Conservation (phyloP, 176 grass and related monocot genomes). For the Cenchrus fungigraminus region DNA sequence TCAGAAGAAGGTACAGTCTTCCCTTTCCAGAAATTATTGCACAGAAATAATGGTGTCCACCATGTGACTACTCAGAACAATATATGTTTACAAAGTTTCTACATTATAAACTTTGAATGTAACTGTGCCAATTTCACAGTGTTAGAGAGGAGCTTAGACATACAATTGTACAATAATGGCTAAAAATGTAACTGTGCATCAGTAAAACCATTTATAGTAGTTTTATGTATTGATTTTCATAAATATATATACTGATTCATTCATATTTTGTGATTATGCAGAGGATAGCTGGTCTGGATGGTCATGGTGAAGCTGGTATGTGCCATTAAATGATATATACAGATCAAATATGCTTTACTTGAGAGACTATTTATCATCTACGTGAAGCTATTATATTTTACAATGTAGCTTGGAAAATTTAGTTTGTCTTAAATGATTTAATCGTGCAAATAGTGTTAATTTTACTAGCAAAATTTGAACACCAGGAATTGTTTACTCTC, state of each 20-base stretch:
- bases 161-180: too few species aligned
- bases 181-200: too few species aligned
- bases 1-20: too few species aligned
- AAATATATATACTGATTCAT: not conserved
- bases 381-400: not conserved
- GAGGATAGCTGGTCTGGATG: not conserved
- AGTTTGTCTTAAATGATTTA: not conserved
- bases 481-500: too few species aligned
- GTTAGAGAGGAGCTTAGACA: too few species aligned
- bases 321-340: not conserved
- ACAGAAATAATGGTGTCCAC: not conserved
- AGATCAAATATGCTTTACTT: not conserved
- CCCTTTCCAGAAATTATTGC: not conserved
- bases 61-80: too few species aligned
- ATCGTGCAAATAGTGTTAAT: not conserved
- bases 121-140: too few species aligned
- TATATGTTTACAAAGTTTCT: too few species aligned
- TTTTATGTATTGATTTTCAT: not conserved
- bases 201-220: not conserved
- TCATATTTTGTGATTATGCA: not conserved
- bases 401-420: not conserved
- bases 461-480: not conserved
- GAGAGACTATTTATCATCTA: not conserved
- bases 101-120: too few species aligned
- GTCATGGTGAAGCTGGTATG: not conserved